These are phyloP conservation scores for Hymenoscyphus albidus DNA, from an alignment of 2,329 filamentous ascomycete species.

Conservation along the genomic window DNA sequence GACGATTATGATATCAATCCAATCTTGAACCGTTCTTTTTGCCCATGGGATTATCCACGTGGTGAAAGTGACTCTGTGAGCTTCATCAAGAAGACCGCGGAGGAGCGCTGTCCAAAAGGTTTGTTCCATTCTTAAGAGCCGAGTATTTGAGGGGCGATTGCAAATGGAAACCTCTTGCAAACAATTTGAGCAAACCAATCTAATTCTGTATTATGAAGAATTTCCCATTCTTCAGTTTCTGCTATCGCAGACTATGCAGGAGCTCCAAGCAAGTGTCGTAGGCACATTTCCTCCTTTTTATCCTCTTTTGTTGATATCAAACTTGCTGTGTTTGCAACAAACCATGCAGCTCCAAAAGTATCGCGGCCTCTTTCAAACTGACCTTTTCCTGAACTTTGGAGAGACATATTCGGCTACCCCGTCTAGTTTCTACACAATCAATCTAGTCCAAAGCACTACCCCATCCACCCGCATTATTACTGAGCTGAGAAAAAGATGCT, in stretches of 20 bases:
- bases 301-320: not conserved
- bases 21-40: slow-evolving; percentile 11
- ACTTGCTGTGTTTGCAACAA: not conserved
- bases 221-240: not conserved
- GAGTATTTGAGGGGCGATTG: not conserved
- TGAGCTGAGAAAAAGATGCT: no score
- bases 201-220: not conserved
- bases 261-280: not conserved
- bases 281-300: not conserved
- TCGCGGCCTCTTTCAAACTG: no score
- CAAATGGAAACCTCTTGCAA: not conserved
- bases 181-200: not conserved
- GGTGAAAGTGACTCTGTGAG: slow-evolving; percentile 12
- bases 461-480: no score
- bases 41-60: slow-evolving; percentile 22
- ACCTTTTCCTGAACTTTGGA: no score
- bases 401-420: no score
- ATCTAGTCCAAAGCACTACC: no score
- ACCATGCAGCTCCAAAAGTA: not conserved
- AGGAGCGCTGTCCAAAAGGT: slow-evolving; percentile 6
- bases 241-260: not conserved
- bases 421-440: no score
- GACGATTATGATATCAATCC: slow-evolving; percentile 12
- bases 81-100: slow-evolving; percentile 14
- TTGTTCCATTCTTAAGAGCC: slow-evolving; percentile 7